phyloP scores from a whole-genome alignment of 352 stramenopile species.

The Phytophthora agathidicida region DNA sequence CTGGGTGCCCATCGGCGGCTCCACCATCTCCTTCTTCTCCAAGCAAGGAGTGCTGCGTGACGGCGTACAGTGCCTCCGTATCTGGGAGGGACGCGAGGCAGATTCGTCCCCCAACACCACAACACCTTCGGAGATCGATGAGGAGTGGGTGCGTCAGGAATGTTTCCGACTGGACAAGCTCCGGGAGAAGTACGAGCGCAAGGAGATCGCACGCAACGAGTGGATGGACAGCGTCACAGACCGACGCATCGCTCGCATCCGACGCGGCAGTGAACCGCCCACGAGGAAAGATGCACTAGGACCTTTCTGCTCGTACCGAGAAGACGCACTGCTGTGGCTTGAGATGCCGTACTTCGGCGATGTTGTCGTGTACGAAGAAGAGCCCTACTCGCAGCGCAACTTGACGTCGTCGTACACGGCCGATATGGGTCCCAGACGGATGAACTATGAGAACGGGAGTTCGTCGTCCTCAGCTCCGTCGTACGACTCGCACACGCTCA shows the following conservation, averaged over 20 bases:
- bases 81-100: constrained; percentile 75
- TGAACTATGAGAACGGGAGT: constrained; percentile 42
- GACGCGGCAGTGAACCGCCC: constrained; percentile 75
- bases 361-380: constrained; percentile 93
- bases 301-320: constrained; percentile 81
- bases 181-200: constrained; percentile 89
- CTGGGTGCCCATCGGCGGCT: constrained; percentile 82
- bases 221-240: constrained; percentile 93
- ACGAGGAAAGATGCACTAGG: constrained; percentile 70
- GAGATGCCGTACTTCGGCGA: constrained; percentile 93
- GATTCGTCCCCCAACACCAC: constrained; percentile 67
- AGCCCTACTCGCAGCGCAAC: constrained; percentile 85
- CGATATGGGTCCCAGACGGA: constrained; percentile 44
- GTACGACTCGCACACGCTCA: constrained; percentile 55
- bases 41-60: constrained; percentile 84
- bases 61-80: constrained; percentile 87
- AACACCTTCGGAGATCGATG: constrained; percentile 77
- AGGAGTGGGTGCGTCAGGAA: constrained; percentile 76
- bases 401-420: constrained; percentile 59
- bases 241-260: constrained; percentile 85
- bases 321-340: constrained; percentile 85
- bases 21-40: constrained; percentile 89
- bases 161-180: constrained; percentile 88
- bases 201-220: constrained; percentile 85
- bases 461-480: constrained; percentile 22